phyloP scores from a whole-genome alignment of 2,329 filamentous ascomycete species.

The Penicillium polonicum region DNA sequence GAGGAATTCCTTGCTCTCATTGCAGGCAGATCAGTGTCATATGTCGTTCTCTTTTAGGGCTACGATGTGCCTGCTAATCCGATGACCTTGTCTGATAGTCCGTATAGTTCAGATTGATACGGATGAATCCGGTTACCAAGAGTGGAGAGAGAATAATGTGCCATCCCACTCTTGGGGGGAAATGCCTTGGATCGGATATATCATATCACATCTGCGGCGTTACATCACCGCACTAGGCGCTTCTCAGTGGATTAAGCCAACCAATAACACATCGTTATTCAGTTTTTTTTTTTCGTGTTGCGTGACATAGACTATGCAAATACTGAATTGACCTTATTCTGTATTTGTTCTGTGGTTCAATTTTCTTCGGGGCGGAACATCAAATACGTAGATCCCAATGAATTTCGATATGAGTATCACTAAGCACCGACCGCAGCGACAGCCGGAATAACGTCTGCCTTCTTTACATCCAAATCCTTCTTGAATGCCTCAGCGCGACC shows the following conservation, averaged over 20 bases:
- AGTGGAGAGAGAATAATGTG: not conserved
- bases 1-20: not conserved
- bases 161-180: constrained; percentile 1
- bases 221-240: no score
- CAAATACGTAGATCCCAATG: not conserved
- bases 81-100: not conserved
- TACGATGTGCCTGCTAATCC: not conserved
- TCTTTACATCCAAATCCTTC: constrained; percentile 30
- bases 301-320: not conserved
- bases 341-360: accelerated
- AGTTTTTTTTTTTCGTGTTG: not conserved
- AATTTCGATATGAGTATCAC: not conserved
- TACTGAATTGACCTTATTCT: not conserved
- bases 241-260: not conserved
- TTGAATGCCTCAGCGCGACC: constrained; percentile 45
- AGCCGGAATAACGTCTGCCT: constrained; percentile 7
- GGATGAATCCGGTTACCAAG: not conserved
- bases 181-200: not conserved
- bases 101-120: not conserved
- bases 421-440: constrained; percentile 20
- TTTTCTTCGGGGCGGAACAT: not conserved
- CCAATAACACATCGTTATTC: not conserved
- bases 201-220: not conserved
- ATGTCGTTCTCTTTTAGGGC: constrained; percentile 3
- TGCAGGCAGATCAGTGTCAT: constrained; percentile 1